Percentiles rank a stretch among this genome's conserved stretches.
Conservation (phyloP, 371 early-diverging fungal genomes). For the Zopfochytrium polystomum region DNA sequence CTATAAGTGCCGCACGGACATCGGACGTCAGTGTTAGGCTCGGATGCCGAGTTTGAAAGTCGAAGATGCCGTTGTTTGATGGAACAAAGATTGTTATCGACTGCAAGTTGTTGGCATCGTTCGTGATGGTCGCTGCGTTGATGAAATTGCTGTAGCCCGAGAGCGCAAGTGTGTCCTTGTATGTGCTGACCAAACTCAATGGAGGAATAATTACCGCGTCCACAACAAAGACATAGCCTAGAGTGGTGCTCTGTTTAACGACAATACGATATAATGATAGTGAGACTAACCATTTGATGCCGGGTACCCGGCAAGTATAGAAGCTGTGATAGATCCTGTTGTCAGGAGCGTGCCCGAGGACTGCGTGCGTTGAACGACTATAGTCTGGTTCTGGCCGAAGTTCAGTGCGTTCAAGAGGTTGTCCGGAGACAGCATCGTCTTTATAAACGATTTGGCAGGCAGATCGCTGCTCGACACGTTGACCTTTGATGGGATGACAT, state of each 20-base stretch:
- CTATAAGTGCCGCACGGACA: slow-evolving; percentile 16
- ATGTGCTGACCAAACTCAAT: slow-evolving; percentile 9
- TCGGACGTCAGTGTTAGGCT: background rate
- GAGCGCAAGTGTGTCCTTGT: slow-evolving; percentile 1
- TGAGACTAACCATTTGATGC: background rate
- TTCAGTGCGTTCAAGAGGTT: background rate
- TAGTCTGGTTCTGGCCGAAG: background rate
- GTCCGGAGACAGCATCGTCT: background rate
- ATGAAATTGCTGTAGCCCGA: slow-evolving; percentile 17
- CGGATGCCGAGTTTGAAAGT: background rate
- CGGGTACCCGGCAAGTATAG: background rate
- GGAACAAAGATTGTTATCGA: slow-evolving; percentile 28
- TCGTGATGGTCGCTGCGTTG: slow-evolving; percentile 3
- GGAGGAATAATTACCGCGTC: slow-evolving; percentile 26
- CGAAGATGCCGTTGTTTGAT: slow-evolving; percentile 15
- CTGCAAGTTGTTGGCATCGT: slow-evolving; percentile 5
- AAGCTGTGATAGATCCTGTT: background rate
- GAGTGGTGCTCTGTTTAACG: no score
- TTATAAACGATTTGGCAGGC: background rate
- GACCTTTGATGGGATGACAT: background rate
- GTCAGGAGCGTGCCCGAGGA: background rate
- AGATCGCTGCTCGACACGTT: background rate
- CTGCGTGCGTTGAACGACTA: background rate
- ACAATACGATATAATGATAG: no score
- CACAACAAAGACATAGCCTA: slow-evolving; percentile 28